A percentile compares a stretch with the other conserved stretches of the same genome.
phyloP scores from a whole-genome alignment of 2,329 filamentous ascomycete genomes.

The Colletotrichum somersetense region DNA sequence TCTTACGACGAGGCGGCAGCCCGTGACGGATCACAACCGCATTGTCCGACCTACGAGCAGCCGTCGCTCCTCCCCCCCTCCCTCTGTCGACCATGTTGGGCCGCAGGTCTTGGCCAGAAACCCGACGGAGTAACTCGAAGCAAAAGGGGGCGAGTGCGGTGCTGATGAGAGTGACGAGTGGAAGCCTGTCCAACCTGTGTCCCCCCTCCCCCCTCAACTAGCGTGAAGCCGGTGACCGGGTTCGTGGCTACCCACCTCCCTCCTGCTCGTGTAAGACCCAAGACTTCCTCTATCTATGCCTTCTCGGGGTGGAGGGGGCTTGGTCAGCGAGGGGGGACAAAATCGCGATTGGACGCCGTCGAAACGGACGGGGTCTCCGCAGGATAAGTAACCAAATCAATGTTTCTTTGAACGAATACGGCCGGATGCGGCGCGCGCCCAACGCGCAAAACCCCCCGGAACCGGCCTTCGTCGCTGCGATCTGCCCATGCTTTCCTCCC shows the following conservation, averaged over 20 bases:
- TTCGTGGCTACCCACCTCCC: too few species aligned
- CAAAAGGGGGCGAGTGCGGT: too few species aligned
- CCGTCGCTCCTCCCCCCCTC: too few species aligned
- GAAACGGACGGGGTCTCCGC: neutral
- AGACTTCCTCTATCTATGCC: neutral
- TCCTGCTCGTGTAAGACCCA: neutral
- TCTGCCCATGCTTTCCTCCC: neutral
- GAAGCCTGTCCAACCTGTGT: too few species aligned
- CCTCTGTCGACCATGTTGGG: too few species aligned
- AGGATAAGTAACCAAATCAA: neutral
- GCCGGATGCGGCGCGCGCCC: conserved; percentile 1
- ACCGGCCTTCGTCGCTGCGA: neutral
- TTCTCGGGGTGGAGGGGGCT: too few species aligned
- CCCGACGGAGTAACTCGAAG: too few species aligned
- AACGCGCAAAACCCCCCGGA: neutral
- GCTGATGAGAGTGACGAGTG: too few species aligned
- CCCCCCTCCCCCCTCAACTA: neutral
- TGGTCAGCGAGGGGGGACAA: neutral
- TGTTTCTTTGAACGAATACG: neutral
- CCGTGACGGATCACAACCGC: too few species aligned
- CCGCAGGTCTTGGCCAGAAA: too few species aligned
- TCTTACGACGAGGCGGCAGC: too few species aligned
- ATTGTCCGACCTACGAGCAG: too few species aligned
- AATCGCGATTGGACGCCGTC: neutral
- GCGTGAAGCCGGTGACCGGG: neutral